Evolutionary conservation across 805 yeast species (phyloP), one percentile per base, ranked within the genome.

Genomic region (Saccharomycodes ludwigii): DNA sequence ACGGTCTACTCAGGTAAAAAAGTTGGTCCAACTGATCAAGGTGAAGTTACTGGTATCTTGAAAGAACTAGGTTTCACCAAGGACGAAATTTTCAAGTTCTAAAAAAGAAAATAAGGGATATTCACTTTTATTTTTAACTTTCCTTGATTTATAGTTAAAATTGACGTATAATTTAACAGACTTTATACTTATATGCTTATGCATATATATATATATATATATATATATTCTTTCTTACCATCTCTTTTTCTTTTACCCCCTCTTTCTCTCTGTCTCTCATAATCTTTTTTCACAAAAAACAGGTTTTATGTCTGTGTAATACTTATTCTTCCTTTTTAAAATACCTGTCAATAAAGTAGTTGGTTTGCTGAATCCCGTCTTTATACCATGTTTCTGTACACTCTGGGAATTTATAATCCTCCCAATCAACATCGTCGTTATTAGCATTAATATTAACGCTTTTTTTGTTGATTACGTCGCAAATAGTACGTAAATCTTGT

Each of bases 31-130:
- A 48, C 76, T 34, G 96, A 86, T 54, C 98, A 91, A 68, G 98
- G 98, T 61, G 95, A 82, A 61, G 71, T 91, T 36, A 65, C 76
- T 18, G 98, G 98, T 52, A 73, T 76, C 31, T 73, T 91, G 54
- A 73, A 73, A 47, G 96, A 88, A 28, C 70, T 91, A 43, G 96
- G 96, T 33, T 86, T 68, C 74, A 62, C 71, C 57, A 78, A 80
- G 63, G 84, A 79, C 36, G 75, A 81, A 49, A 97, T 91, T 33
- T 88, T 72, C 65, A 91, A 91, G 65, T 86, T 82, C 54, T 86
- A 71, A 52, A 7, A 11, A 15, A 20, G 16, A 18, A n/a, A 12
- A 18, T 6, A 27, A 11, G 18, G 10, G 11, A 18, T 11, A 21
- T n/a, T 12, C 10, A 14, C 24, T 9, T 13, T 16, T 24, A 19